Base-by-base conservation (phyloP, 2,329 filamentous ascomycete genomes). In the Thelonectria discophora region DNA sequence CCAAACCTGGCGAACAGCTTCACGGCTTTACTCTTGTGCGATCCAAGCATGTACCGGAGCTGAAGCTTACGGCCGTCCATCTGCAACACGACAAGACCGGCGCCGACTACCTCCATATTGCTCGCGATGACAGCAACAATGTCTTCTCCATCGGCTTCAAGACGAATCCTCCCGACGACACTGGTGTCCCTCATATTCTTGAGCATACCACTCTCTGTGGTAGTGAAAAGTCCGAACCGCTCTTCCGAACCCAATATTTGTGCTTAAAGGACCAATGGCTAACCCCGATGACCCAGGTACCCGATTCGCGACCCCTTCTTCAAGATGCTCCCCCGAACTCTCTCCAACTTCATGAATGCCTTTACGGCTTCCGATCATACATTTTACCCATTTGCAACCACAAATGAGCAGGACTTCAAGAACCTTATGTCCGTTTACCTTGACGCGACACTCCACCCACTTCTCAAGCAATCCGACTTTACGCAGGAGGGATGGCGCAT, bases 301-400 rank as follows among this genome's bases (percentile, higher is more conserved):
- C 95, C 95, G n/a, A 94, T 99, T 60, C 92, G 95, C 64, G 95
- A 99, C 74, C 95, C 95, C 0, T 99, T 99, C 83, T 99, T 99
- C 84, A 99, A 98, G 85, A 99, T 99, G 95, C 86, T 99, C 24
- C 95, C 95, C 20, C 89, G 95, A 70, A 97, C 95, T 5, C 85
- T 99, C n/a, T 97, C 95, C 66, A 99, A 98, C 79, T 99, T 97
- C 75, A 99, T 99, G 95, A 99, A 99, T 77, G 95, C 95, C 63
- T 97, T 98, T 75, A 99, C 95, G 43, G 93, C 94, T 24, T 91
- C 93, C 20, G 94, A 98, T 73, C 94, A 99, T 76, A 99, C 95
- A 11, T 97, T 93, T 69, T 99, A 99, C 74, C 95, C 95, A 2
- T 99, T 99, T 77, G 94, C 95, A 58, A 99, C 95, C 2, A 99